Conservation (phyloP, 192 early-diverging fungal species). For the Coemansia sp. region DNA sequence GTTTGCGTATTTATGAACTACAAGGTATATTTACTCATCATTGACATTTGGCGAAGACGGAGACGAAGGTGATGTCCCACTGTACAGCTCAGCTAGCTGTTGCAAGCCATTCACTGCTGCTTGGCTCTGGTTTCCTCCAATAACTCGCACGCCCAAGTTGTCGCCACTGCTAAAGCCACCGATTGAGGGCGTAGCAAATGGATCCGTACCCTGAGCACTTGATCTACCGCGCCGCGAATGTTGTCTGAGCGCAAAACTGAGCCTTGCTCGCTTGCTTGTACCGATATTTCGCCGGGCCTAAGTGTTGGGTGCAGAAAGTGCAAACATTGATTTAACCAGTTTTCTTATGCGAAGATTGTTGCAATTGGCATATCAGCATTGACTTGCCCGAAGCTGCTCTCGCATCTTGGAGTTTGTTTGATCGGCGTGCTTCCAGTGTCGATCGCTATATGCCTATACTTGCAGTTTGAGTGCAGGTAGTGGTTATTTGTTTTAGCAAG, state of each 20-base stretch:
- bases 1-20: not conserved
- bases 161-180: not conserved
- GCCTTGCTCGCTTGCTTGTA: not conserved
- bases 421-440: slow-evolving; percentile 81
- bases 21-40: too few species aligned
- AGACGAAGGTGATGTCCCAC: not conserved
- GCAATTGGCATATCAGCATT: slow-evolving; percentile 50
- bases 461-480: not conserved
- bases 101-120: not conserved
- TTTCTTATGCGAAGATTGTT: slow-evolving; percentile 42
- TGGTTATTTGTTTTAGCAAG: not conserved
- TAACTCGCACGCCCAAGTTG: slow-evolving; percentile 11
- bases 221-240: slow-evolving; percentile 6
- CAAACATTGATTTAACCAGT: slow-evolving; percentile 44
- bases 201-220: slow-evolving; percentile 1
- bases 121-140: not conserved
- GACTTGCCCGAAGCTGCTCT: slow-evolving; percentile 62
- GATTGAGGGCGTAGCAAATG: slow-evolving; percentile 20
- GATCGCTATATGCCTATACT: slow-evolving; percentile 65
- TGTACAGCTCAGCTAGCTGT: not conserved
- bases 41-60: not conserved
- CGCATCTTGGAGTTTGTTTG: slow-evolving; percentile 68
- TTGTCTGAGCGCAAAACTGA: not conserved
- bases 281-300: slow-evolving; percentile 2
- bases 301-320: slow-evolving; percentile 57